Base-by-base conservation (phyloP, 225 moss, liverwort and hornwort genomes). In the Pseudoscleropodium purum region DNA sequence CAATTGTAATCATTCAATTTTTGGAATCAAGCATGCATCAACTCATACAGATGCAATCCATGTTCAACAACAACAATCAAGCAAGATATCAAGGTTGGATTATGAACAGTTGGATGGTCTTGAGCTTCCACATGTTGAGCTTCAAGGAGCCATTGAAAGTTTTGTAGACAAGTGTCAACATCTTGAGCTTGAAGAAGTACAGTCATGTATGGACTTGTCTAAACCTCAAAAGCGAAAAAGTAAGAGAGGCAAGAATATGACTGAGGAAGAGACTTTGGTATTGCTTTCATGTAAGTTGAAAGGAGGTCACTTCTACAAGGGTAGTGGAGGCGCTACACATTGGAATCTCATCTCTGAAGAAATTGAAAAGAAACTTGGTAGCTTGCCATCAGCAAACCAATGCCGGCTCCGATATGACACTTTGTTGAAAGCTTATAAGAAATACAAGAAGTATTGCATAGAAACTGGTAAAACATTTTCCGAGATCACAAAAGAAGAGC, bases 221-320 rank as follows among this genome's bases (percentile, higher is more conserved):
- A 3, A 34, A 19, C 18, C 6, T 64, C 0, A 0, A 3, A 13
- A 30, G 30, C 30, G 17, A 1, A 24, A 41, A 7, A 39, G 11
- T 54, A 87, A 29, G 31, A 75, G 74, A 51, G 27, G 41, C 2
- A 31, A 14, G 31, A 56, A 21, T 31, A 78, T 78, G 79, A 79
- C 34, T 2, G 1, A 39, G 17, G 31, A 56, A 7, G 79, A 67
- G 43, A 87, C 87, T 39, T 10, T 0, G 1, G 3, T 67, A 3
- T 79, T 87, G 43, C 41, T 79, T 10, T 30, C 2, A 0, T 78
- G 52, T 21, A 77, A n/a, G 33, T 5, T 23, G 26, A 15, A 87
- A 52, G 66, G 86, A 65, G 54, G 78, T 15, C 30, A 31, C 19
- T 77, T 65, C 2, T 39, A 10, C 5, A 78, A 51, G 54, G 29